Evolutionary conservation across 2,329 filamentous ascomycete genomes (phyloP), one percentile per base, ranked within the genome.

Genomic region (Penicillium sp.): DNA sequence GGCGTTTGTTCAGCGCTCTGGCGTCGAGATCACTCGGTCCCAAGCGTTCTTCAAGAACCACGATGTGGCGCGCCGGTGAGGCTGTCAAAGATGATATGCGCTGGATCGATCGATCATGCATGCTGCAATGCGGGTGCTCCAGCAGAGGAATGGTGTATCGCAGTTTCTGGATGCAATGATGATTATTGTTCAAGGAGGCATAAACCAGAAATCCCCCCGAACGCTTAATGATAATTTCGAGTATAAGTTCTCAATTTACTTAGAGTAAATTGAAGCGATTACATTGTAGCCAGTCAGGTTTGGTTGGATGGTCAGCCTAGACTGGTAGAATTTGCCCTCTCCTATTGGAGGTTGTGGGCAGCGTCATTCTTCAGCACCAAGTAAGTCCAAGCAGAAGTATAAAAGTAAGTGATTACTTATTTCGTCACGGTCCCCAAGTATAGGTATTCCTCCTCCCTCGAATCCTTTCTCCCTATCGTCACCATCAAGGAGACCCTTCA

Each of bases 1-100:
- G 61, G 76, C 81, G 3, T 81, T 82, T 70, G 82, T 82, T 8
- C 77, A 79, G 56, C 72, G 77, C 46, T 79, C 80, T 10, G 81
- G 80, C 10, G 77, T 83, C n/a, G 79, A 82, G 63, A 77, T 83
- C 51, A 82, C 80, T 42, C 73, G 81, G 45, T 77, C 78, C 10
- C 75, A 75, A 59, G 72, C 73, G 8, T 82, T 81, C 69, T 82
- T 82, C 61, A 70, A 73, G 55, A 64, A 52, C 45, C 61, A 67
- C 59, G 60, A 57, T 22, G 61, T 59, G 52, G 59, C 52, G 51
- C 49, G 54, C 57, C 28, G 59, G 54, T 60, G 59, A 61, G 60
- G 56, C 51, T 57, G 57, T 56, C 58, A 61, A 58, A 48, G 46
- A 60, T 35, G 51, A 53, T n/a, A 22, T 38, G 35, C 13, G 7